phyloP scores from a whole-genome alignment of 306 rosid species.

The Castanea mollissima region DNA sequence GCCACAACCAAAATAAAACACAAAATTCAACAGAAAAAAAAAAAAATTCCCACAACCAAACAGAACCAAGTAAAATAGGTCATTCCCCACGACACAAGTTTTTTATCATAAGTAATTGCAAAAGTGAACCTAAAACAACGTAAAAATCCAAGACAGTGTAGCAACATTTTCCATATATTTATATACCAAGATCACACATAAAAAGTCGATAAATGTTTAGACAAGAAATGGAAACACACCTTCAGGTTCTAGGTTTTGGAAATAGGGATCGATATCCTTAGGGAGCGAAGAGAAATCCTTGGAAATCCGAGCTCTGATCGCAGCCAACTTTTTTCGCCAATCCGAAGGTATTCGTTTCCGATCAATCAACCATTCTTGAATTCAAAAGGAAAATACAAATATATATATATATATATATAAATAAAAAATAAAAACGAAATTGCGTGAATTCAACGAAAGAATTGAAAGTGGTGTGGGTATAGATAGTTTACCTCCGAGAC shows the following conservation, averaged over 20 bases:
- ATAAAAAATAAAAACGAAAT: not conserved
- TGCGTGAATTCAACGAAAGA: not conserved
- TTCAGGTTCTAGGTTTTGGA: slow-evolving; percentile 69
- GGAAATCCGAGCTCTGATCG: slow-evolving; percentile 61
- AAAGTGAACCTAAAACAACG: not conserved
- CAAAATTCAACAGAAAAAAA: too few species aligned
- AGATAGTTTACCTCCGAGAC: slow-evolving; percentile 69
- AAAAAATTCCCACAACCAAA: not conserved
- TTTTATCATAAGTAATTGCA: not conserved
- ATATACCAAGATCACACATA: not conserved
- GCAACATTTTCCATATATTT: not conserved
- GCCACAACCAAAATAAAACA: too few species aligned
- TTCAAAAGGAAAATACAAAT: not conserved
- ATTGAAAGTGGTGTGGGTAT: not conserved
- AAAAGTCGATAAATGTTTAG: not conserved
- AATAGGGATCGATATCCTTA: slow-evolving; percentile 67
- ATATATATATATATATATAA: too few species aligned
- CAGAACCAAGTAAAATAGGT: not conserved
- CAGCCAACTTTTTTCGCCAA: slow-evolving; percentile 83
- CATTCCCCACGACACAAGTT: not conserved
- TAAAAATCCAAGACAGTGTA: not conserved
- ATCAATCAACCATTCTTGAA: slow-evolving; percentile 90
- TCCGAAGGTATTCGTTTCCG: slow-evolving; percentile 84
- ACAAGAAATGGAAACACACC: slow-evolving; percentile 34
- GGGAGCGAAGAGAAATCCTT: slow-evolving; percentile 78